Evolutionary conservation across 306 rosid species (phyloP), one percentile per base, ranked within the genome.

Genomic region (Malus asiatica): DNA sequence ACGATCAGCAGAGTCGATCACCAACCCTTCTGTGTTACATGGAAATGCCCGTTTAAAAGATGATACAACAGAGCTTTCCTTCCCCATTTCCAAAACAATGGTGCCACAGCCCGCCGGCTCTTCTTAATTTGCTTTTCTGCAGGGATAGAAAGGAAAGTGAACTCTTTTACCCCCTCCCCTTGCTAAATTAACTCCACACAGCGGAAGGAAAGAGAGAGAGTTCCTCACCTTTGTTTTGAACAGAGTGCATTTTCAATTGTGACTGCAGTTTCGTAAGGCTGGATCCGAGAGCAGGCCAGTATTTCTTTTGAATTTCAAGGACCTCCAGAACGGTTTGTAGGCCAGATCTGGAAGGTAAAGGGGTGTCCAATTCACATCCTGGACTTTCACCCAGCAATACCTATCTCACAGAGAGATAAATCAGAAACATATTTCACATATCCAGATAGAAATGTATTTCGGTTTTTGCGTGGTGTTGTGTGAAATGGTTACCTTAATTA

Each of bases 341-440:
- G 66, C 97, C 97, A 75, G 96, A 75, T 81, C 77, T 86, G 68
- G 99, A 85, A 79, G 99, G 97, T 62, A 77, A 68, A 48, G 33
- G 30, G 57, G 82, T 87, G 40, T 77, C 86, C 67, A 68, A 76
- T 81, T 88, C 89, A 51, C 69, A 68, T 80, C 70, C 90, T 72
- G 87, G 87, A 73, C 78, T 83, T 80, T 92, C 97, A 74, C 96
- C 96, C 58, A 92, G 86, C 81, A 95, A 81, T 61, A 86, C 97
- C 99, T 95, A 63, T 81, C 76, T 46, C 77, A 48, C 18, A 67
- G 32, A 59, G 73, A 66, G 48, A 72, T 27, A 77, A 72, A 66
- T 78, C 77, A 82, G 78, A 78, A 80, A 61, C 66, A 27, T 25
- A 61, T 27, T 58, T 58, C 6, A 44, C 42, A 64, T 32, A 64